phyloP scores from a whole-genome alignment of 352 stramenopile species.

The Globisporangium takayamanum region DNA sequence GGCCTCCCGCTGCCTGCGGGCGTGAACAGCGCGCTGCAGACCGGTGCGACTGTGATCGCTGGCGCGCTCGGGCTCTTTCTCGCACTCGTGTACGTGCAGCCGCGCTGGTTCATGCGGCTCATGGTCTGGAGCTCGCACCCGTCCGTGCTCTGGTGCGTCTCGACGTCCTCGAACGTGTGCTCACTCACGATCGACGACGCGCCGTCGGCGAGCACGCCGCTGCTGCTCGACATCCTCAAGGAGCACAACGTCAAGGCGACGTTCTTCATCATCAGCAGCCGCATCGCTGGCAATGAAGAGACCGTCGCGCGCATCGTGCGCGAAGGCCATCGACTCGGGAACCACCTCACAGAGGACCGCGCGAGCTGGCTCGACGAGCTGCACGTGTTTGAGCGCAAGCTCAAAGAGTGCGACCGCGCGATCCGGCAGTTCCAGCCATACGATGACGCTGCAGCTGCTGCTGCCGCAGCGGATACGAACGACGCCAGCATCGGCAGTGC shows the following conservation, averaged over 20 bases:
- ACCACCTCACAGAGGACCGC: conserved; percentile 78
- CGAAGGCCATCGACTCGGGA: conserved; percentile 73
- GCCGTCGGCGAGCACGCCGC: conserved; percentile 50
- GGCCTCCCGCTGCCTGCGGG: not conserved
- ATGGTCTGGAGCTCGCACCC: conserved; percentile 60
- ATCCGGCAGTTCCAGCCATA: conserved; percentile 39
- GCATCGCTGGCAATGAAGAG: conserved; percentile 62
- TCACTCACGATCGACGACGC: conserved; percentile 80
- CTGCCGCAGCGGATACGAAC: not conserved
- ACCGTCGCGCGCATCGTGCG: conserved; percentile 64
- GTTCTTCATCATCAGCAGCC: conserved; percentile 82
- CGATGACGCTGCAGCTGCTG: not conserved
- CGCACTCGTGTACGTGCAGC: conserved; percentile 58
- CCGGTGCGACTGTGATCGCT: conserved; percentile 1
- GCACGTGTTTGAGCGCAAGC: conserved; percentile 77
- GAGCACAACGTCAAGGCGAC: conserved; percentile 61
- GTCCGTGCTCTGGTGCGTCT: conserved; percentile 69
- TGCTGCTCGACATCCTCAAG: conserved; percentile 68
- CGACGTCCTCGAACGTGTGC: conserved; percentile 45
- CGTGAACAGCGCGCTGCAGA: conserved; percentile 11
- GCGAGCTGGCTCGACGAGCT: conserved; percentile 75
- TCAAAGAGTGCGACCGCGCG: conserved; percentile 67
- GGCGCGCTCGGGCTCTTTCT: conserved; percentile 23
- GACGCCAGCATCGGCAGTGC: conserved; percentile 13
- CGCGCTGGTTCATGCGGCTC: conserved; percentile 59